A percentile compares a stretch with the other conserved stretches of the same genome.
Conservation (phyloP, 306 rosid species). For the Acacia acuminata region DNA sequence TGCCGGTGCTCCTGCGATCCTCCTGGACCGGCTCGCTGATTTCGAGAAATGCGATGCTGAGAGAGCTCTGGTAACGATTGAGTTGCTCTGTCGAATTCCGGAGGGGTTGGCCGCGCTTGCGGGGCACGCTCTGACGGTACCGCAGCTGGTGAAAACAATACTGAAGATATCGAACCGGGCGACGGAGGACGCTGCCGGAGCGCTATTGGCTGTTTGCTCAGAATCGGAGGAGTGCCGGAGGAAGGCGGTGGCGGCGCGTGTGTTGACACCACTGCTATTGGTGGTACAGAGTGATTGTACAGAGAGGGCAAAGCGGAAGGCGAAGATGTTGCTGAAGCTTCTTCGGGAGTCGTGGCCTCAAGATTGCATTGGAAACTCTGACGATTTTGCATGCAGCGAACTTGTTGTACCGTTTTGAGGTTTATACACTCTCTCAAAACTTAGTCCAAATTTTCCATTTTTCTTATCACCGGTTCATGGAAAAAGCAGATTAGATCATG, state of each 20-base stretch:
- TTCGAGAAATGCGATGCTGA: constrained; percentile 86
- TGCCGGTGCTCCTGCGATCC: constrained; percentile 68
- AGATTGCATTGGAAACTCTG: constrained; percentile 70
- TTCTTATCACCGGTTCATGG: too few relatives aligned
- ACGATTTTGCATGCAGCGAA: constrained; percentile 76
- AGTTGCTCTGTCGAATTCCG: constrained; percentile 71
- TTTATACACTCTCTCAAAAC: background rate
- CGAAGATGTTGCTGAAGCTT: constrained; percentile 83
- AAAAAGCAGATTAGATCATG: background rate
- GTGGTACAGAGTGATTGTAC: constrained; percentile 92
- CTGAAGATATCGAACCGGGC: constrained; percentile 81
- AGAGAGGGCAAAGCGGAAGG: constrained; percentile 89
- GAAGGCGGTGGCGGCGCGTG: constrained; percentile 84
- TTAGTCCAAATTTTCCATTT: background rate
- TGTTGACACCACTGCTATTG: constrained; percentile 69
- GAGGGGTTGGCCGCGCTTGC: constrained; percentile 59
- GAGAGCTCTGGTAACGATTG: constrained; percentile 79
- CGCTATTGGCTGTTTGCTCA: constrained; percentile 74
- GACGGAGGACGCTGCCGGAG: constrained; percentile 89
- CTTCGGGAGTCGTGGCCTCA: constrained; percentile 98
- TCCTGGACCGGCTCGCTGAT: constrained; percentile 66
- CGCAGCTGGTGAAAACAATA: constrained; percentile 75
- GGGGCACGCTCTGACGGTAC: constrained; percentile 70
- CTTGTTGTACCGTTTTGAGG: constrained; percentile 47
- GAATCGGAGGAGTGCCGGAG: constrained; percentile 57